Base-by-base conservation (phyloP, 768 basidiomycete species). In the Pulveroboletus sp. region DNA sequence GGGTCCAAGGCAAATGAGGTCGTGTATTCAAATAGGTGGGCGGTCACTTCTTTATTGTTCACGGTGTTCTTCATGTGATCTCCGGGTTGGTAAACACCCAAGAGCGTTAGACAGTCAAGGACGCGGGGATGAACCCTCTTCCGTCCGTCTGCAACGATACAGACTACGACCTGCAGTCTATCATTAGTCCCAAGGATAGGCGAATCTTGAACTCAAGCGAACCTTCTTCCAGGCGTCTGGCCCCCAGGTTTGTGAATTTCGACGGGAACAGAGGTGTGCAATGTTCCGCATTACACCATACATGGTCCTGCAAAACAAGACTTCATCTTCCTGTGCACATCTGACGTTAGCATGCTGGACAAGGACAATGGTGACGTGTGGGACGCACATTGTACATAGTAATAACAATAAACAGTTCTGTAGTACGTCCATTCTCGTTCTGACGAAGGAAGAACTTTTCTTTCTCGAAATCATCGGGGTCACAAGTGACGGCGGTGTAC, bases 191-290 rank as follows among this genome's bases (percentile, higher is more conserved):
- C n/a, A 33, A 43, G 32, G 7, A 17, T 14, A 21, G 36, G 11
- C 30, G 8, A 15, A 21, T 45, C 15, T 54, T n/a, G 32, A 14
- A 8, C 42, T 28, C 26, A 41, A 6, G 17, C 32, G 18, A 43
- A 82, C 87, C 80, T 96, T 97, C 69, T 97, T 92, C 95, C 95
- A 98, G 5, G 92, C 87, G 39, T 95, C 93, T 4, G 83, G 81
- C 3, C 95, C 95, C 95, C 95, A 98, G 5, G 92, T 96, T 59
- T 91, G 89, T 9, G 89, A 92, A 52, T 86, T 86, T 63, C 89
- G 90, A 28, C 95, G 81, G 18, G 88, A 81, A 62, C 89, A 90
- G 17, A 89, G 72, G 67, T 88, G 86, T 6, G 84, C 75, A 40
- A 89, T 88, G 61, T 89, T 90, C 39, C 79, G 79, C 90, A 96